Percentiles rank a stretch among this genome's conserved stretches.
Evolutionary conservation across 257 asterid species (phyloP).

Genomic region (Solanum virginianum): DNA sequence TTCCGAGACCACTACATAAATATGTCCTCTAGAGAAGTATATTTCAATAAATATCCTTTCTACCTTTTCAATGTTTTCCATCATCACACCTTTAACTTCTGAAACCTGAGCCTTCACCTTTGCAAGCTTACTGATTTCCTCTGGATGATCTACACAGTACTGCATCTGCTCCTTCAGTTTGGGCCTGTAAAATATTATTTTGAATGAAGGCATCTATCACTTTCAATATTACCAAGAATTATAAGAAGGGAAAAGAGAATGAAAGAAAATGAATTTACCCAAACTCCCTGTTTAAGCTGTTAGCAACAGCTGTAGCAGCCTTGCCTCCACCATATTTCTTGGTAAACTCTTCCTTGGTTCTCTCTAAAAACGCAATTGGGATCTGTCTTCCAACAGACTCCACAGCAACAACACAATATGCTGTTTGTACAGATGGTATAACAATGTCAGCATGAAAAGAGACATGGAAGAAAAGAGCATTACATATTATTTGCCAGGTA

Average conservation of each 20-base stretch:
- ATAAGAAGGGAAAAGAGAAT: background rate
- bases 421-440: constrained; percentile 18
- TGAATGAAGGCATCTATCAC: background rate
- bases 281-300: constrained; percentile 70
- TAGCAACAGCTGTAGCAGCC: constrained; percentile 90
- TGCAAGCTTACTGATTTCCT: constrained; percentile 75
- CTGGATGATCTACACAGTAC: constrained; percentile 91
- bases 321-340: constrained; percentile 92
- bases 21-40: background rate
- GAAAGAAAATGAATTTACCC: constrained; percentile 33
- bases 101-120: constrained; percentile 95
- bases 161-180: constrained; percentile 97
- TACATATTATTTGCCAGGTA: background rate
- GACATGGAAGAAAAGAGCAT: background rate
- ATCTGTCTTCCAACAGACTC: constrained; percentile 88
- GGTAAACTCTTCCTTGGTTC: constrained; percentile 72
- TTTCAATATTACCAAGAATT: background rate
- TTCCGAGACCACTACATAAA: constrained; percentile 16
- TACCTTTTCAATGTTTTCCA: constrained; percentile 96
- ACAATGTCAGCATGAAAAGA: background rate
- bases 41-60: background rate
- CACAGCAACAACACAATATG: constrained; percentile 88
- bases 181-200: constrained; percentile 32
- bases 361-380: constrained; percentile 81
- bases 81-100: constrained; percentile 98